Evolutionary conservation across 1,284 basidiomycete genomes (phyloP).

Genomic region (Gastroboletus turbinatus): DNA sequence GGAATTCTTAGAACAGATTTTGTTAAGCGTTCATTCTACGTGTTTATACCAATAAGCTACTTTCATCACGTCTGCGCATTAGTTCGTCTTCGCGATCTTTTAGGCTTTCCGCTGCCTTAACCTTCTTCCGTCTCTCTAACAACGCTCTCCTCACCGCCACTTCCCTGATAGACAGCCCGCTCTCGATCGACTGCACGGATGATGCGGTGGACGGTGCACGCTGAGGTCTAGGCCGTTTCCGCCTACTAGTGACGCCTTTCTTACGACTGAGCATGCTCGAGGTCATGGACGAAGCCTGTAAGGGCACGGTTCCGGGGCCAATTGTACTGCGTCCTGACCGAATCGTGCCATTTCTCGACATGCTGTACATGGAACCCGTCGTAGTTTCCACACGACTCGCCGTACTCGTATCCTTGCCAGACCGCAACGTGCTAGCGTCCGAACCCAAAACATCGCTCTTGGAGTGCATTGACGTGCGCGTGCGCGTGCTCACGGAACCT

Average conservation of each 20-base stretch:
- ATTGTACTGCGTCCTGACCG: conserved; percentile 7
- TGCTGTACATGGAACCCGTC: background rate
- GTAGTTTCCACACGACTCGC: background rate
- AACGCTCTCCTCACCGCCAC: conserved; percentile 37
- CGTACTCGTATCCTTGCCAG: background rate
- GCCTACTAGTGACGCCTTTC: conserved; percentile 21
- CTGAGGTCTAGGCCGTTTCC: conserved; percentile 24
- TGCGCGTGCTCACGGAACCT: background rate
- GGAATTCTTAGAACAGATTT: background rate
- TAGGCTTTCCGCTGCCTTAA: conserved; percentile 10
- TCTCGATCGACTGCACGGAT: conserved; percentile 34
- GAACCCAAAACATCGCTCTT: background rate
- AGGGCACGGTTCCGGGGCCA: background rate
- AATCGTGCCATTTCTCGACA: conserved; percentile 16
- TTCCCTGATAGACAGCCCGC: conserved; percentile 34
- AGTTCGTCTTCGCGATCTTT: background rate
- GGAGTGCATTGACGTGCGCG: conserved; percentile 1
- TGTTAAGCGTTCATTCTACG: background rate
- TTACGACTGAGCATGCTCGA: conserved; percentile 22
- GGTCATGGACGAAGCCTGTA: conserved; percentile 4
- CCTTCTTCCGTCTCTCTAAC: conserved; percentile 35
- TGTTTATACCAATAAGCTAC: background rate
- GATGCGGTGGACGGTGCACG: conserved; percentile 34
- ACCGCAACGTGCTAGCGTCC: background rate
- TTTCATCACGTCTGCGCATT: background rate